A percentile compares a stretch with the other conserved stretches of the same genome.
Conservation (phyloP, 306 rosid genomes). For the Quercus cerris region DNA sequence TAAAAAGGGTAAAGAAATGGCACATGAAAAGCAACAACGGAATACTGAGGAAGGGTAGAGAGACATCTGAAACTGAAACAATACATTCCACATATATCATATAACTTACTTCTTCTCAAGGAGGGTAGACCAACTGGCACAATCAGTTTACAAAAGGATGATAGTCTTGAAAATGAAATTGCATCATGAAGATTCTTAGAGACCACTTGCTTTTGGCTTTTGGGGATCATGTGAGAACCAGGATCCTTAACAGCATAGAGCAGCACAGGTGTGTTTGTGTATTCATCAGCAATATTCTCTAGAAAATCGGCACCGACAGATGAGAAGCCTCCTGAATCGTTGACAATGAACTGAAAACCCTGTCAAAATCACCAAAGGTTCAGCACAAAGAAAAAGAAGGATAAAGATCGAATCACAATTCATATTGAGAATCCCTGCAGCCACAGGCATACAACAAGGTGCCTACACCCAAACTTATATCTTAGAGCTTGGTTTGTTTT, state of each 20-base stretch:
- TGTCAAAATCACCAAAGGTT: slow-evolving; percentile 27
- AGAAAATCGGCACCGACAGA: slow-evolving; percentile 70
- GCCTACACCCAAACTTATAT: background rate
- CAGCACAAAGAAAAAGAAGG: background rate
- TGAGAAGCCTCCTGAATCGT: slow-evolving; percentile 91
- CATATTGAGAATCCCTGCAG: background rate
- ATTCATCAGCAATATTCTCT: slow-evolving; percentile 82
- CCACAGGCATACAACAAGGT: background rate
- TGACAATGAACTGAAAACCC: slow-evolving; percentile 89
- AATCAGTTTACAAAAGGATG: slow-evolving; percentile 67
- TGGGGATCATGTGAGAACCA: slow-evolving; percentile 33
- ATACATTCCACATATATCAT: slow-evolving; percentile 7
- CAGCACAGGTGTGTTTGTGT: slow-evolving; percentile 61
- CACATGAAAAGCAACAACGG: slow-evolving; percentile 10
- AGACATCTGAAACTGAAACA: background rate
- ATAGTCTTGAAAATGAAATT: slow-evolving; percentile 75
- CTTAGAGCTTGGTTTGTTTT: no score
- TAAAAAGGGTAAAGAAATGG: background rate
- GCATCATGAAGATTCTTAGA: slow-evolving; percentile 75
- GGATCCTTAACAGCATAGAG: slow-evolving; percentile 65
- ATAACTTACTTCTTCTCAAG: slow-evolving; percentile 59
- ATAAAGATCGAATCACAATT: background rate
- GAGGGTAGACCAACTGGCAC: slow-evolving; percentile 82
- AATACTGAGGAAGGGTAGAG: slow-evolving; percentile 14
- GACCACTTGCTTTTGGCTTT: slow-evolving; percentile 54